These are phyloP conservation scores for Vitis hybrid DNA, from an alignment of 177 flowering plant genomes.

Conservation along the genomic window DNA sequence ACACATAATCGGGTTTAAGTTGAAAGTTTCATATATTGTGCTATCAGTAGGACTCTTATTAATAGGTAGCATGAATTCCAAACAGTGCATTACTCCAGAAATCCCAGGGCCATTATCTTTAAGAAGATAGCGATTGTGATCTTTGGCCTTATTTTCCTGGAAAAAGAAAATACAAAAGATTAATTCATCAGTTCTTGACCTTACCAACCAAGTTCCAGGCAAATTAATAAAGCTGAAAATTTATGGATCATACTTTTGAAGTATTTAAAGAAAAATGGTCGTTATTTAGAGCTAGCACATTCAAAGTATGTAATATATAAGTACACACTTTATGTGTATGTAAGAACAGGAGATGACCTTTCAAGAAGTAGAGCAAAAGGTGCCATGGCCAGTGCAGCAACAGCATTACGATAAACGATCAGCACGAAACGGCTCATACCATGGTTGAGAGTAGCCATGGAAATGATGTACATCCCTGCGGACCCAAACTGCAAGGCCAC, in stretches of 20 bases:
- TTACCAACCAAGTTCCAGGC: too few species aligned
- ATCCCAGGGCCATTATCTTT: conserved; percentile 55
- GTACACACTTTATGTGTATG: background rate
- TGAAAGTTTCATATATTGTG: too few species aligned
- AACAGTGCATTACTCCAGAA: conserved; percentile 47
- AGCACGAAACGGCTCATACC: conserved; percentile 66
- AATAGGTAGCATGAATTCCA: background rate
- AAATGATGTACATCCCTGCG: conserved; percentile 58
- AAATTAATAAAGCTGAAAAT: too few species aligned
- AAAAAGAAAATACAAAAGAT: conserved; percentile 5
- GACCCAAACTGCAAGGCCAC: conserved; percentile 50
- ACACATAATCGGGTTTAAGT: background rate
- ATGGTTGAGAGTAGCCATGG: conserved; percentile 41
- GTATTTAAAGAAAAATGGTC: background rate
- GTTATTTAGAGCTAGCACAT: background rate
- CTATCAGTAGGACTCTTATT: too few species aligned
- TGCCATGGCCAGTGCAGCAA: conserved; percentile 48
- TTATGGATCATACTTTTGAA: too few species aligned
- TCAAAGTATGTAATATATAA: background rate
- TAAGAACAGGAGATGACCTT: conserved; percentile 25
- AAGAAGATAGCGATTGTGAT: conserved; percentile 49
- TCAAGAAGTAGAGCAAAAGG: conserved; percentile 61
- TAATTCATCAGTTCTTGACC: background rate
- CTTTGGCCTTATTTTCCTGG: conserved; percentile 80
- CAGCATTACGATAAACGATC: conserved; percentile 62